Conservation (phyloP, 2,329 filamentous ascomycete species). For the Diaporthe vexans region DNA sequence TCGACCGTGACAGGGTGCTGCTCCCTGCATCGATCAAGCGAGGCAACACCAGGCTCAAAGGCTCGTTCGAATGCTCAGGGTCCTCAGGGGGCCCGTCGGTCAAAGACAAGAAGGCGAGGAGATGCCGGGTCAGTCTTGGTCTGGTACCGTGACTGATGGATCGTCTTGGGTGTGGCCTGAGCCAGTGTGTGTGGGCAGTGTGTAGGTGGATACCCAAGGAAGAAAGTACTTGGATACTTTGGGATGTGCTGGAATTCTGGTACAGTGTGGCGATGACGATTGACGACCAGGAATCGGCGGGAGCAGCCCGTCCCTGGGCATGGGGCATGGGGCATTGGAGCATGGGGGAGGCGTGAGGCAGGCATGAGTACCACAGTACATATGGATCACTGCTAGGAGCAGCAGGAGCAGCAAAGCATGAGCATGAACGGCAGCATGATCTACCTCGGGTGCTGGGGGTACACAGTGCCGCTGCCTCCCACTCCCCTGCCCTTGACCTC, state of each 20-base stretch:
- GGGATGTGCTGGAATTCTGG: background rate
- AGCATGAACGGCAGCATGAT: constrained; percentile 12
- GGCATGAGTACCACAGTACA: background rate
- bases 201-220: background rate
- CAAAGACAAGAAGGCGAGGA: constrained; percentile 10
- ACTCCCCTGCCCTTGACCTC: background rate
- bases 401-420: background rate
- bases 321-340: background rate
- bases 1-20: background rate
- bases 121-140: constrained; percentile 11
- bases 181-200: constrained; percentile 21
- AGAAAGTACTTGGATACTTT: background rate
- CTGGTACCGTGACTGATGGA: constrained; percentile 32
- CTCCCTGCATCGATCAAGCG: background rate
- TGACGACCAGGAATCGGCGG: constrained; percentile 31
- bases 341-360: background rate
- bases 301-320: constrained; percentile 31
- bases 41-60: background rate
- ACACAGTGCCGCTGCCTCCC: background rate
- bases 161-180: constrained; percentile 26
- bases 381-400: background rate
- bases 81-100: background rate
- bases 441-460: constrained; percentile 11
- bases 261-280: constrained; percentile 31
- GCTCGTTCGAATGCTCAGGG: background rate